Percentiles rank a stretch among this genome's conserved stretches.
These are phyloP conservation scores for Scopulariopsis brevicaulis DNA, from an alignment of 2,329 filamentous ascomycete species.

Conservation along the genomic window DNA sequence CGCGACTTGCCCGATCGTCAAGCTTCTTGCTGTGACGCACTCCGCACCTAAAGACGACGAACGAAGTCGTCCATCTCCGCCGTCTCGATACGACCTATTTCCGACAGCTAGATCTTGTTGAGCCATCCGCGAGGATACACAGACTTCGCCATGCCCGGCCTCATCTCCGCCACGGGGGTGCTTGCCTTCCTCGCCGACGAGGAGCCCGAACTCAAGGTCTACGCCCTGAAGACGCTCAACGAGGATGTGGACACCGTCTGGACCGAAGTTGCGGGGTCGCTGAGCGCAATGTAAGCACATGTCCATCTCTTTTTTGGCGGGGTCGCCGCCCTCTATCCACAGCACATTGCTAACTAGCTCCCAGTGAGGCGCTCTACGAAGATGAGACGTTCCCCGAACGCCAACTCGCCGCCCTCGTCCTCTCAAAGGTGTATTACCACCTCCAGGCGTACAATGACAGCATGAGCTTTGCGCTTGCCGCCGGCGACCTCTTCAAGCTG, in stretches of 20 bases:
- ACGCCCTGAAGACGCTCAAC: slow-evolving; percentile 90
- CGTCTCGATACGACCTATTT: neutral
- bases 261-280: slow-evolving; percentile 88
- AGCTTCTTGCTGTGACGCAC: slow-evolving; percentile 7
- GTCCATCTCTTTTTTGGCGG: neutral
- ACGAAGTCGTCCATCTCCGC: neutral
- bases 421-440: slow-evolving; percentile 98
- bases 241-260: slow-evolving; percentile 94
- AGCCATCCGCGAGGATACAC: neutral
- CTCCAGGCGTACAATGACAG: slow-evolving; percentile 98
- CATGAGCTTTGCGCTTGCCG: slow-evolving; percentile 94
- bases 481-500: slow-evolving; percentile 89
- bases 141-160: slow-evolving; percentile 60
- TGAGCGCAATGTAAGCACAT: slow-evolving; percentile 72
- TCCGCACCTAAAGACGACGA: neutral
- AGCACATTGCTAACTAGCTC: slow-evolving; percentile 5
- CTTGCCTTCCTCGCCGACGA: slow-evolving; percentile 93
- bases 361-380: slow-evolving; percentile 92
- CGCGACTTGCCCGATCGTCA: slow-evolving; percentile 8
- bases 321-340: neutral
- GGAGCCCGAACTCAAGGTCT: slow-evolving; percentile 86
- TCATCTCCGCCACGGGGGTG: slow-evolving; percentile 88
- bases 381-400: slow-evolving; percentile 91
- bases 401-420: slow-evolving; percentile 84
- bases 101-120: neutral